Evolutionary conservation across 2,329 filamentous ascomycete species (phyloP), one percentile per base, ranked within the genome.

Genomic region (Diaporthe sp.): DNA sequence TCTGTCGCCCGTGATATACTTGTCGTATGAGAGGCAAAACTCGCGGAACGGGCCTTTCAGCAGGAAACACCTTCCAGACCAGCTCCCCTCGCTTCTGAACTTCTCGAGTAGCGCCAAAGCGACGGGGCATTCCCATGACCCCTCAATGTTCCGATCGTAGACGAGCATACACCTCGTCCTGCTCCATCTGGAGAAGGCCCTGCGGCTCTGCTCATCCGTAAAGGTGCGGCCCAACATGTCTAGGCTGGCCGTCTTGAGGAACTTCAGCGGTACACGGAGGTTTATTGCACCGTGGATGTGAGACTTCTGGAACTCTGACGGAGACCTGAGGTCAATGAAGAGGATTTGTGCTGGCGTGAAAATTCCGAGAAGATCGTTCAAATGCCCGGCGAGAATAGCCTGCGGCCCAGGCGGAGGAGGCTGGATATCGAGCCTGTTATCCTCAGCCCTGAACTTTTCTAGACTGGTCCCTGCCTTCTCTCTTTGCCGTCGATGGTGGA

Each of bases 11-110:
- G 83, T 84, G 75, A 90, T 88, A 76, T 89, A 87, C 75, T 86
- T 87, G 76, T 86, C 86, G 77, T 89, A 91, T 0, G 87, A 88
- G 37, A 84, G 83, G 22, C 88, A 88, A 76, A 91, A 91, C 77
- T 91, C 89, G 63, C 85, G 85, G 79, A 88, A 91, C 72, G 89
- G 88, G 0, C 89, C 89, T 78, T 90, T 90, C 47, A 91, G 84
- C 10, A 91, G 83, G 78, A 90, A 90, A 75, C 85, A 87, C 55
- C 86, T 85, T 2, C 89, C 89, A 0, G 78, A 76, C 89, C 89
- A 91, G 31, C 86, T 87, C 1, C 44, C 31, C 77, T 85, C 84
- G 22, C 80, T 80, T 68, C 82, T 85, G 71, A 91, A 83, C 76
- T 88, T 89, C 53, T 84, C 80, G 28, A 85, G 80, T 3, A 91